Conservation (phyloP, 2,329 filamentous ascomycete genomes). For the Penicillium sp. region DNA sequence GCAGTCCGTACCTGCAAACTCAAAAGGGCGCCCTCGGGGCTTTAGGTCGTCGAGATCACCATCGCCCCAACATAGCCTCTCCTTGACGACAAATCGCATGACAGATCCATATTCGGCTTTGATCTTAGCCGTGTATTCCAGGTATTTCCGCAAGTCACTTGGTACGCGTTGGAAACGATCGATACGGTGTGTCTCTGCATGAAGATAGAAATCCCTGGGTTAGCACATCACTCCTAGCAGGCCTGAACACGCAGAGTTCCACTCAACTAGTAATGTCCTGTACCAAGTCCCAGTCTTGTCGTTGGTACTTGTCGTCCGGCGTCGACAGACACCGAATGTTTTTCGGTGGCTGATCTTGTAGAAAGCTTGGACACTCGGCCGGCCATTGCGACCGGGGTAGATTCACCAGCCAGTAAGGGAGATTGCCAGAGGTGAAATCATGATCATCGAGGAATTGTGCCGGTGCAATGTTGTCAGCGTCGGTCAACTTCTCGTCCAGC, state of each 20-base stretch:
- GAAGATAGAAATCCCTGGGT: background rate
- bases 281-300: constrained; percentile 65
- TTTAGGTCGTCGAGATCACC: constrained; percentile 36
- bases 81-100: constrained; percentile 65
- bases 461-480: constrained; percentile 13
- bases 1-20: constrained; percentile 31
- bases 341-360: constrained; percentile 59
- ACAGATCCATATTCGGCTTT: constrained; percentile 66
- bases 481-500: constrained; percentile 20
- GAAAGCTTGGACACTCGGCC: constrained; percentile 63
- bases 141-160: constrained; percentile 70
- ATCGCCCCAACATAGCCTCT: constrained; percentile 63
- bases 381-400: constrained; percentile 59
- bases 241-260: constrained; percentile 1
- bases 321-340: constrained; percentile 65
- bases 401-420: constrained; percentile 80
- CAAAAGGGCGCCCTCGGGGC: constrained; percentile 29
- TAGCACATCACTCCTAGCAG: background rate
- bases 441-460: constrained; percentile 10
- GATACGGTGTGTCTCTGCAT: constrained; percentile 59
- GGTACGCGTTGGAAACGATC: constrained; percentile 71
- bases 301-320: constrained; percentile 59
- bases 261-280: constrained; percentile 52
- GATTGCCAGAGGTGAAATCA: constrained; percentile 11
- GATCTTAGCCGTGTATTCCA: constrained; percentile 61